phyloP scores from a whole-genome alignment of 306 rosid genomes.

The Lagenaria siceraria region DNA sequence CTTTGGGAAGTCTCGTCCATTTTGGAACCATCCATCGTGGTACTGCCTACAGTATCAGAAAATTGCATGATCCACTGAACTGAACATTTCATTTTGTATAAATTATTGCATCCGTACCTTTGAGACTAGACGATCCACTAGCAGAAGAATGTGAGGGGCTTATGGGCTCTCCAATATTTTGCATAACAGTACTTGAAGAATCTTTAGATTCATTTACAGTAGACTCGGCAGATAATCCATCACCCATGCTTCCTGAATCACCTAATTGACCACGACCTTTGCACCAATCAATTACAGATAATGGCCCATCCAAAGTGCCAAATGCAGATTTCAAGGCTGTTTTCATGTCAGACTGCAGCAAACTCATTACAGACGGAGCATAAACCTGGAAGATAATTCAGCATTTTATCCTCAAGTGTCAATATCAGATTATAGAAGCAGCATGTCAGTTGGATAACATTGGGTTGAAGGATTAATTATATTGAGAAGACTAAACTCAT shows the following conservation, averaged over 20 bases:
- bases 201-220: slow-evolving; percentile 74
- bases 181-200: slow-evolving; percentile 33
- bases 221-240: slow-evolving; percentile 79
- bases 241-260: slow-evolving; percentile 50
- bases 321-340: slow-evolving; percentile 91
- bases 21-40: slow-evolving; percentile 53
- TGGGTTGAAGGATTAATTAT: no score
- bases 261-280: slow-evolving; percentile 70
- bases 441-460: no score
- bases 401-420: no score
- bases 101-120: slow-evolving; percentile 35
- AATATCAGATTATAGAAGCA: no score
- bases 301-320: slow-evolving; percentile 74
- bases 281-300: slow-evolving; percentile 91
- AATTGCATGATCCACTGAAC: slow-evolving; percentile 17
- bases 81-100: not conserved
- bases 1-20: slow-evolving; percentile 69
- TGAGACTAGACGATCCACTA: slow-evolving; percentile 65
- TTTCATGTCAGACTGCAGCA: slow-evolving; percentile 92
- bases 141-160: slow-evolving; percentile 85
- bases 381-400: slow-evolving; percentile 53
- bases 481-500: no score
- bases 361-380: slow-evolving; percentile 67
- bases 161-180: slow-evolving; percentile 51
- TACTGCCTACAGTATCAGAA: slow-evolving; percentile 25